Evolutionary conservation across 2,329 filamentous ascomycete genomes (phyloP).

Genomic region (Phyllosticta paracitricarpa): DNA sequence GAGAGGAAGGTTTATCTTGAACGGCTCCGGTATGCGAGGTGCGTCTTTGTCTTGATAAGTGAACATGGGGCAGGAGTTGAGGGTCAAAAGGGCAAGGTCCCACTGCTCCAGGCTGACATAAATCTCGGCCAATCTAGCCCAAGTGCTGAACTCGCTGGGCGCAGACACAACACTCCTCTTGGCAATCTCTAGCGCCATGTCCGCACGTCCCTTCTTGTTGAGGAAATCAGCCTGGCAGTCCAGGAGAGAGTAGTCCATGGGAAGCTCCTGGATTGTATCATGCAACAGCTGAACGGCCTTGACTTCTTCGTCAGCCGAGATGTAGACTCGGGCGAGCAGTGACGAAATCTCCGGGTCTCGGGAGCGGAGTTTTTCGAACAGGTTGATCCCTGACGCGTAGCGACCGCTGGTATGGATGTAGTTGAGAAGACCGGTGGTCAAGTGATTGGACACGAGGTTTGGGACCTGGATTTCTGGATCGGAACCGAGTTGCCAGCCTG

Average conservation of each 20-base stretch:
- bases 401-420: conserved; percentile 94
- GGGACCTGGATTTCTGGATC: conserved; percentile 96
- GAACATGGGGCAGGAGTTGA: conserved; percentile 99
- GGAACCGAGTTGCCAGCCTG: conserved; percentile 80
- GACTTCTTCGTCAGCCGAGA: conserved; percentile 96
- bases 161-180: conserved; percentile 92
- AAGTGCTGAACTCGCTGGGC: conserved; percentile 93
- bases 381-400: conserved; percentile 89
- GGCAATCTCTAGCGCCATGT: conserved; percentile 83
- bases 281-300: conserved; percentile 81
- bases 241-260: conserved; percentile 96
- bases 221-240: conserved; percentile 91
- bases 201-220: conserved; percentile 74
- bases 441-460: conserved; percentile 90
- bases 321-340: conserved; percentile 77
- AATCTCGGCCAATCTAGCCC: conserved; percentile 86
- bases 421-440: conserved; percentile 84
- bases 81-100: conserved; percentile 86
- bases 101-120: conserved; percentile 93
- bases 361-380: conserved; percentile 89
- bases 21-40: conserved; percentile 86
- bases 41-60: conserved; percentile 98
- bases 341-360: conserved; percentile 93
- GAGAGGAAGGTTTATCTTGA: conserved; percentile 76
- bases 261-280: conserved; percentile 77